phyloP scores from a whole-genome alignment of 768 basidiomycete species.

The Scleroderma bovista region DNA sequence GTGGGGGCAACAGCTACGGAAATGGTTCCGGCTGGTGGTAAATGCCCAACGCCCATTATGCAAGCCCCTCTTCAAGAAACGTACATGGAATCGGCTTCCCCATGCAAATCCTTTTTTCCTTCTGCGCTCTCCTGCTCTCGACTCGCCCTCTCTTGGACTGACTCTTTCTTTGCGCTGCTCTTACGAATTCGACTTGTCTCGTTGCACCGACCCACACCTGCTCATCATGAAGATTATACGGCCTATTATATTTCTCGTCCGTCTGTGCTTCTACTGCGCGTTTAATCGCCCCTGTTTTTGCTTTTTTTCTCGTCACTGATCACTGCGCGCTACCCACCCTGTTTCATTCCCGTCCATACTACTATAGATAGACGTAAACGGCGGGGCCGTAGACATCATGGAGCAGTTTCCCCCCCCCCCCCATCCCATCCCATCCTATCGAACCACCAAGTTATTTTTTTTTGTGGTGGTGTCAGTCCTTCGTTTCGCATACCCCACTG shows the following conservation, averaged over 20 bases:
- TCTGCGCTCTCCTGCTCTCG: constrained; percentile 23
- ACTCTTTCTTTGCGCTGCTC: constrained; percentile 53
- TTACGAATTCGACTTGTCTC: constrained; percentile 51
- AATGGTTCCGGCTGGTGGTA: constrained; percentile 46
- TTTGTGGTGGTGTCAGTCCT: constrained; percentile 38
- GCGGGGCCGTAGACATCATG: constrained; percentile 39
- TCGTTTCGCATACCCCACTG: constrained; percentile 51
- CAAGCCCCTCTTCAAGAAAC: too few species aligned
- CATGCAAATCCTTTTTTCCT: constrained; percentile 12
- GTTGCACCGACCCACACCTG: constrained; percentile 41
- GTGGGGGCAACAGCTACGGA: constrained; percentile 19
- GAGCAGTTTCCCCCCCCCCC: not conserved
- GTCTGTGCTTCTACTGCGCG: constrained; percentile 35
- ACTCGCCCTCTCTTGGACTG: constrained; percentile 30
- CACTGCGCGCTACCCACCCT: constrained; percentile 18
- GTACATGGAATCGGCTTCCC: too few species aligned
- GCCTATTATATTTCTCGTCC: constrained; percentile 34
- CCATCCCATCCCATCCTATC: too few species aligned
- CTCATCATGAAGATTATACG: constrained; percentile 41
- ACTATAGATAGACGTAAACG: constrained; percentile 39
- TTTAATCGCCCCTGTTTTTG: constrained; percentile 20
- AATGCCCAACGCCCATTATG: constrained; percentile 13
- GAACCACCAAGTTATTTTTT: constrained; percentile 31
- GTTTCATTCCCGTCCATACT: constrained; percentile 24
- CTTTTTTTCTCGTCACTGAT: constrained; percentile 5